phyloP scores from a whole-genome alignment of 257 asterid species.

The Plantago ovata region DNA sequence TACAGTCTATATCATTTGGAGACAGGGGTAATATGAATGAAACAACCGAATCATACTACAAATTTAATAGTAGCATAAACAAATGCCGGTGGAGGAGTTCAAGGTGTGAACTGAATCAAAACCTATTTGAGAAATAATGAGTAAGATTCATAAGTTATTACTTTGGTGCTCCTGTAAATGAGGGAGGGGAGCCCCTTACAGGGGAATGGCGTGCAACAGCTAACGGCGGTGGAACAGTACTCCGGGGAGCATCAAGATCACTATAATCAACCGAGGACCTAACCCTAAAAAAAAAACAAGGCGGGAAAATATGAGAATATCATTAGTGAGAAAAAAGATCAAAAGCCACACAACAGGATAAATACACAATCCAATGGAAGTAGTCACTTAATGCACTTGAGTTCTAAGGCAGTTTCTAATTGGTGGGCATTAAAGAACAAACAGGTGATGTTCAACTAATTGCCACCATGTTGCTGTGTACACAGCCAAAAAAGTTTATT shows the following conservation, averaged over 20 bases:
- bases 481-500: too few relatives aligned
- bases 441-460: too few relatives aligned
- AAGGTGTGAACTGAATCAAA: background rate
- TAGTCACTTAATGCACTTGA: too few relatives aligned
- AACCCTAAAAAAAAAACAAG: too few relatives aligned
- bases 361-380: too few relatives aligned
- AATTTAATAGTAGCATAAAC: conserved; percentile 12
- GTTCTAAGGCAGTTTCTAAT: too few relatives aligned
- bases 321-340: too few relatives aligned
- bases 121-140: conserved; percentile 12
- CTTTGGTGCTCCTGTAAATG: conserved; percentile 24
- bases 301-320: too few relatives aligned
- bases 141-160: conserved; percentile 21
- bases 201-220: conserved; percentile 1
- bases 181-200: conserved; percentile 16
- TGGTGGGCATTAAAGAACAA: too few relatives aligned
- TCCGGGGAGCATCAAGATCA: conserved; percentile 55
- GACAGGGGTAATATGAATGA: conserved; percentile 13
- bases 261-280: conserved; percentile 42
- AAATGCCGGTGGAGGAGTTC: conserved; percentile 2
- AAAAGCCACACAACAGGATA: too few relatives aligned
- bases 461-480: too few relatives aligned
- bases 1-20: background rate
- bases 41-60: conserved; percentile 3
- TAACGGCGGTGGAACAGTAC: conserved; percentile 13